Evolutionary conservation across 2,329 filamentous ascomycete genomes (phyloP), one percentile per base, ranked within the genome.

Genomic region (Colletotrichum sojae): DNA sequence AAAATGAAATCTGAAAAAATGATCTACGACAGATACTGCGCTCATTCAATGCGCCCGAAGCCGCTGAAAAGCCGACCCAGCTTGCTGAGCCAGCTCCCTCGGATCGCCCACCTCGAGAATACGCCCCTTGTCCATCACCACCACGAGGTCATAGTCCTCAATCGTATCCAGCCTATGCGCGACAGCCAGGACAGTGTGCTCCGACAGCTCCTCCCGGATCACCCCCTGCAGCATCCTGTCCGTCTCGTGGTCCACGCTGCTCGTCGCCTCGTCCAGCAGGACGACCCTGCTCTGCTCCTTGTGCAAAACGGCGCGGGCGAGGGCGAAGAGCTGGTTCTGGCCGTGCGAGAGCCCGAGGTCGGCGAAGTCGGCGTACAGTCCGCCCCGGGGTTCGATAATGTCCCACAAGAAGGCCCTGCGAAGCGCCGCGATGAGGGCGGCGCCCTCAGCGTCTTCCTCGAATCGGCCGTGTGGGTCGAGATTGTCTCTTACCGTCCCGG

Each of bases 251-350:
- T 80, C 78, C 2, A 80, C 71, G 54, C 73, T 78, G 10, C 76
- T 78, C 5, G 76, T 79, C n/a, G 77, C 67, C 49, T 79, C 78
- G 20, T 80, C 78, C 0, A 80, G 67, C 0, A 79, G 66, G 0
- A 79, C 54, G 2, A 85, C 72, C 12, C 75, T 79, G 2, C 49
- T 40, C 52, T 8, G 61, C 67, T 60, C 45, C 20, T 73, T 73
- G 27, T 78, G 72, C 2, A 78, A 51, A 4, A 80, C 57, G 6
- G 77, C 78, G 4, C 79, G 73, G 5, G 75, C 74, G 1, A 81
- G 70, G 2, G 75, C 75, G 12, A 80, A 71, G 0, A 80, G 72
- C 53, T 81, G 79, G 2, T 69, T 63, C 57, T 80, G 78, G 5
- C 79, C 79, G 1, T 73, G 73, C 0, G 79, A 81, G 1, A 81